Base-by-base conservation (phyloP, 2,329 filamentous ascomycete species). In the Dothideomycetes sp. region DNA sequence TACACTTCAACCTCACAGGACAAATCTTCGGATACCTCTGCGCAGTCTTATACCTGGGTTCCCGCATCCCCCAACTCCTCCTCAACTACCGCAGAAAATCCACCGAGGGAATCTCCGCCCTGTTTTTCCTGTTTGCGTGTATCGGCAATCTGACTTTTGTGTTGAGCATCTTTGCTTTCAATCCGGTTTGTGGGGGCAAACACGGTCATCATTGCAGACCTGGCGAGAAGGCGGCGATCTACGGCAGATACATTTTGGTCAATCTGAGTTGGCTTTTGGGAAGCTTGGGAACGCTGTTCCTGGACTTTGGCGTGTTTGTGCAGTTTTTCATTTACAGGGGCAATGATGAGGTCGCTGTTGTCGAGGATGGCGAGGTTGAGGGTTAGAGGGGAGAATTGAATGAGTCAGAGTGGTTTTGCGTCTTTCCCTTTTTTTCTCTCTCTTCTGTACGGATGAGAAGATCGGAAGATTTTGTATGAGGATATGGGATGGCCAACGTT, bases 81-180 rank as follows among this genome's bases (percentile, higher is more conserved):
- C 76, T 96, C 39, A 98, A 96, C 62, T 94, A 85, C 67, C 78
- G 84, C 15, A 81, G 91, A 47, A 94, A 94, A 65, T 88, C 82
- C 30, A 95, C 88, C 1, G 88, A 96, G 42, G 91, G 91, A 3
- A 81, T 98, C 15, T 89, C 84, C 49, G 79, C 95, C 65, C 73
- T 96, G 9, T 98, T 96, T 64, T 96, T 96, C 67, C 69, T 96
- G 16, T 96, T 98, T 59, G 91, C 91, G 4, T 96, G 89, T 57
- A 76, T 96, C 5, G 91, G 91, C 2, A 98, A 98, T 59, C 62
- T 94, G 49, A 95, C 88, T 0, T 96, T 93, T 55, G 88, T 95
- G 13, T 67, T 94, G 25, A 88, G 82, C 25, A 96, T 98, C 51
- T 73, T 96, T 48, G 88, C 87, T 1, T 96, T 87, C 55, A 84